Base-by-base conservation (phyloP, 495 filamentous ascomycete species). In the Penicillium verhagenii region DNA sequence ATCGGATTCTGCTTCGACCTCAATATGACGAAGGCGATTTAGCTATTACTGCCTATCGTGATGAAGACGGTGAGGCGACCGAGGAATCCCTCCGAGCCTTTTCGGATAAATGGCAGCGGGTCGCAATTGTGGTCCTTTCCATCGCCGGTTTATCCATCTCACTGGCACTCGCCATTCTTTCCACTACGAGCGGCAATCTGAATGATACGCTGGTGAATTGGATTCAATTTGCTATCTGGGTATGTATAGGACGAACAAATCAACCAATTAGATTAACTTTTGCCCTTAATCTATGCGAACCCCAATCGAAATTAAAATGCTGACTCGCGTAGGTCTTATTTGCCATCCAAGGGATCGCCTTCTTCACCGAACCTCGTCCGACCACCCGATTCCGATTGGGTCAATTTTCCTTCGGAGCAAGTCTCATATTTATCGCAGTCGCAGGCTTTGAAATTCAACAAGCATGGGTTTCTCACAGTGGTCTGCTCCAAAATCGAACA, bases 201-300 rank as follows among this genome's bases (percentile, higher is more conserved):
- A 39, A 24, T 56, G 58, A 48, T 18, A 61, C 24, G 49, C 58
- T 42, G 50, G 61, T 58, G 14, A 35, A 64, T 16, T 77, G 74
- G 74, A 40, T 75, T 1, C 63, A 69, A 25, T 61, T 70, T 29
- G 67, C 56, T 1, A 54, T 62, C n/a, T 77, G 74, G 73, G 72
- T 70, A 62, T 45, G 71, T 68, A 39, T 25, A 52, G 18, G n/a
- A n/a, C n/a, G n/a, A n/a, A n/a, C n/a, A 26, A 6, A 45, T n/a
- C 6, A 4, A 11, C 18, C 8, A 53, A 24, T 37, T 14, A 19
- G 21, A 10, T 35, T 35, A 2, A 42, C 29, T 16, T 6, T 16
- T 16, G 18, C 40, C 6, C 33, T 35, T 35, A n/a, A n/a, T 40
- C n/a, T 5, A 19, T 40, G 13, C 18, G 37, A 40, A 16, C 37